Evolutionary conservation across 176 grass and related monocot genomes (phyloP), one percentile per base, ranked within the genome.

Genomic region (Oryza officinalis): DNA sequence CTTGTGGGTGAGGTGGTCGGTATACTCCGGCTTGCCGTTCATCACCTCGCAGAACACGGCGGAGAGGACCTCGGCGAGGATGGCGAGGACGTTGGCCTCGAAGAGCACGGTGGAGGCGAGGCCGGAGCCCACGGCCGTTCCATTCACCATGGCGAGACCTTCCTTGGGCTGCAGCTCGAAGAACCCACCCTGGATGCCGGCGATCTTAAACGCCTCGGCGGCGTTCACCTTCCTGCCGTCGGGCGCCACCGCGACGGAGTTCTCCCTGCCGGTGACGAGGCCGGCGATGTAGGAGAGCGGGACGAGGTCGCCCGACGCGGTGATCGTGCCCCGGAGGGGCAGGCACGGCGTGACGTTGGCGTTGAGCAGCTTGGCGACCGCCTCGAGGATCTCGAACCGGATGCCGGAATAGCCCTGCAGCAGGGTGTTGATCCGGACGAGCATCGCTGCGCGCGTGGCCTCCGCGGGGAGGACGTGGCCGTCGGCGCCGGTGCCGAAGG

Each of bases 141-240:
- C 94, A 8, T 97, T 97, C 26, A 97, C 94, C 70, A 92, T 89
- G 6, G 94, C 94, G 2, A 97, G 92, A 1, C 92, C 94, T 64
- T 97, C 88, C 82, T 94, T 94, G 8, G 92, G 92, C 45, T 91
- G 92, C 74, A 94, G 67, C 74, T 94, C 80, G 79, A 94, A 94
- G 73, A 92, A 92, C 59, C 80, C 81, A 2, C 83, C 81, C 23
- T 72, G 40, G 77, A 92, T 88, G 20, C 90, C 90, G 2, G 90
- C 86, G 12, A 86, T 78, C 65, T 88, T 87, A 73, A 92, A 92
- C 15, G 90, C 90, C 85, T 91, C 81, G 4, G 85, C 67, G 13
- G 89, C 85, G 74, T 86, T 76, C 75, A 91, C 79, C 59, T 76
- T 87, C 15, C 46, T 79, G 44, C 85, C 89, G 25, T 91, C 89